These are phyloP conservation scores for Cercospora beticola DNA, from an alignment of 2,329 filamentous ascomycete species.

Conservation along the genomic window DNA sequence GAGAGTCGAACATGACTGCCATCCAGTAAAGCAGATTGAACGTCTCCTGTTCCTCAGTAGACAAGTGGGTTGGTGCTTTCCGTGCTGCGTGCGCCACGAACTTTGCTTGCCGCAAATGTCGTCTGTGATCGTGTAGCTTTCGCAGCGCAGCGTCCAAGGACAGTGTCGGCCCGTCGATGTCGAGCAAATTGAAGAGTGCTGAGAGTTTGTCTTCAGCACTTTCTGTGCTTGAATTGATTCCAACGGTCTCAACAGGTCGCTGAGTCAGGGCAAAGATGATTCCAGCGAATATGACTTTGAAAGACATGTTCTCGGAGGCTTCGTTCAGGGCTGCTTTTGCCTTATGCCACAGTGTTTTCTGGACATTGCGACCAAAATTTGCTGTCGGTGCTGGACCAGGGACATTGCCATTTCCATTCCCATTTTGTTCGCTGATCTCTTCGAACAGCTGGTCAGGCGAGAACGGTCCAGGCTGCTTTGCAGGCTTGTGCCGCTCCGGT, in stretches of 20 bases:
- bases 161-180: slow-evolving; percentile 21
- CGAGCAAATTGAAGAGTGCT: slow-evolving; percentile 17
- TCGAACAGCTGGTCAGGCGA: slow-evolving; percentile 3
- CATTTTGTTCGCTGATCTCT: slow-evolving; percentile 1
- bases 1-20: slow-evolving; percentile 27
- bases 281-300: slow-evolving; percentile 23
- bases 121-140: slow-evolving; percentile 22
- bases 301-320: slow-evolving; percentile 22
- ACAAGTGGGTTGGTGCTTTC: slow-evolving; percentile 15
- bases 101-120: slow-evolving; percentile 13
- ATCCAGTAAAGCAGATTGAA: slow-evolving; percentile 26
- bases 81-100: background rate
- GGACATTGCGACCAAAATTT: slow-evolving; percentile 21
- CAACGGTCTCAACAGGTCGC: slow-evolving; percentile 13
- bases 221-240: background rate
- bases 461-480: background rate
- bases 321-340: slow-evolving; percentile 17
- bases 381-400: slow-evolving; percentile 1
- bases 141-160: slow-evolving; percentile 21
- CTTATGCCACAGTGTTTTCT: slow-evolving; percentile 23
- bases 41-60: slow-evolving; percentile 20
- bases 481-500: background rate
- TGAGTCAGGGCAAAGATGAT: slow-evolving; percentile 26
- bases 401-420: background rate
- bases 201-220: slow-evolving; percentile 17